Conservation (phyloP, 805 yeast species). For the Ogataea chonburiensis region DNA sequence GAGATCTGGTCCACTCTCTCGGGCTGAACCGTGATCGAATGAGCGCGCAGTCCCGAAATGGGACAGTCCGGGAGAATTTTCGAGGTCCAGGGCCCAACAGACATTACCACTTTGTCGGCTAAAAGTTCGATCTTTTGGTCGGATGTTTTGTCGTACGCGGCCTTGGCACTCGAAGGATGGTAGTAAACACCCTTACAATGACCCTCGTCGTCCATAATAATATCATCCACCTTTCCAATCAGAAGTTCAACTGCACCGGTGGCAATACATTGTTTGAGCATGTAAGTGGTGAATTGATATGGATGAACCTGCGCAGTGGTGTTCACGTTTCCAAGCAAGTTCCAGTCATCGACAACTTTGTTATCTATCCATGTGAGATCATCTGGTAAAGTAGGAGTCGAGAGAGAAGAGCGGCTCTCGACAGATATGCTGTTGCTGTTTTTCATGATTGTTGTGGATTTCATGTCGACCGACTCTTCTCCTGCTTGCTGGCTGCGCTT, state of each 20-base stretch:
- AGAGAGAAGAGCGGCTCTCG: slow-evolving; percentile 23
- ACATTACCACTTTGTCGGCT: slow-evolving; percentile 77
- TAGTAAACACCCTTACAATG: slow-evolving; percentile 73
- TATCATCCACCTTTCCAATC: slow-evolving; percentile 77
- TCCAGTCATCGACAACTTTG: slow-evolving; percentile 66
- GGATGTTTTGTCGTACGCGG: slow-evolving; percentile 30
- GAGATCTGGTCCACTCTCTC: slow-evolving; percentile 67
- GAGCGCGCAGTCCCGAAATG: slow-evolving; percentile 90
- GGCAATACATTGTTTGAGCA: slow-evolving; percentile 76
- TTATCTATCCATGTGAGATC: slow-evolving; percentile 77
- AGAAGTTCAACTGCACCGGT: slow-evolving; percentile 81
- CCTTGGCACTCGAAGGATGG: slow-evolving; percentile 38
- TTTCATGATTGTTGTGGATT: slow-evolving; percentile 34
- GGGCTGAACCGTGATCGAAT: slow-evolving; percentile 89
- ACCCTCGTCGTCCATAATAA: slow-evolving; percentile 62
- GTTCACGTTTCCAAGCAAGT: slow-evolving; percentile 76
- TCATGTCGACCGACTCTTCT: slow-evolving; percentile 11
- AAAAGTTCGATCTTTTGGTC: slow-evolving; percentile 44
- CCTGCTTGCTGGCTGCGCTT: slow-evolving; percentile 6
- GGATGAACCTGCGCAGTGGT: slow-evolving; percentile 98
- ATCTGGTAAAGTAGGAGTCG: slow-evolving; percentile 44
- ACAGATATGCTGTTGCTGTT: slow-evolving; percentile 37
- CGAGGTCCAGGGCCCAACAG: slow-evolving; percentile 98
- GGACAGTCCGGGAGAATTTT: slow-evolving; percentile 90
- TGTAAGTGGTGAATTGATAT: slow-evolving; percentile 82